These are phyloP conservation scores for Fraxinus nigra DNA, from an alignment of 305 asterid species.

Conservation along the genomic window DNA sequence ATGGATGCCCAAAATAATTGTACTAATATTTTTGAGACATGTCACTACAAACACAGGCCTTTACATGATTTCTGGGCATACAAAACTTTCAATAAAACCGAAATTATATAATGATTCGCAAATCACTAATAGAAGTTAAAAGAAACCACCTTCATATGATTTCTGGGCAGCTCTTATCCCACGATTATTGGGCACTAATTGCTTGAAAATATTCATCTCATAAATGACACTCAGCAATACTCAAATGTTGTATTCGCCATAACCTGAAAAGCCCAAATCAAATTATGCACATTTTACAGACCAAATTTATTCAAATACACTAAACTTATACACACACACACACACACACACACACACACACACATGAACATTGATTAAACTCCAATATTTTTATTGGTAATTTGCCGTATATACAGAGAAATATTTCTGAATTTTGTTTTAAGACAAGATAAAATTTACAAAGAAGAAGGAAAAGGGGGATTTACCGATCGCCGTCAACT, in stretches of 20 bases:
- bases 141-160: slow-evolving; percentile 40
- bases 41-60: neutral
- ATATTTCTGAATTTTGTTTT: neutral
- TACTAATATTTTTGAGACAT: neutral
- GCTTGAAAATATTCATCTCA: slow-evolving; percentile 55
- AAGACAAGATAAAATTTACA: neutral
- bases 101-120: neutral
- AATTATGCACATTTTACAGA: slow-evolving; percentile 9
- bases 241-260: slow-evolving; percentile 6
- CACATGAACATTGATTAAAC: too few relatives aligned
- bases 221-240: slow-evolving; percentile 21
- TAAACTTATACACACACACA: neutral
- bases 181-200: slow-evolving; percentile 35
- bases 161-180: slow-evolving; percentile 36
- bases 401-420: neutral
- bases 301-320: neutral
- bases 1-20: neutral
- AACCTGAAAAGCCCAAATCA: slow-evolving; percentile 18
- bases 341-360: too few relatives aligned
- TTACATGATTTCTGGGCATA: neutral
- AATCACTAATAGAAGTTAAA: neutral
- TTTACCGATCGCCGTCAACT: neutral
- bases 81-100: neutral
- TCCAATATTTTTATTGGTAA: neutral
- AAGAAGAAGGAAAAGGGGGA: neutral